Conservation (phyloP, 768 basidiomycete genomes). For the Phanerochaete sordida region DNA sequence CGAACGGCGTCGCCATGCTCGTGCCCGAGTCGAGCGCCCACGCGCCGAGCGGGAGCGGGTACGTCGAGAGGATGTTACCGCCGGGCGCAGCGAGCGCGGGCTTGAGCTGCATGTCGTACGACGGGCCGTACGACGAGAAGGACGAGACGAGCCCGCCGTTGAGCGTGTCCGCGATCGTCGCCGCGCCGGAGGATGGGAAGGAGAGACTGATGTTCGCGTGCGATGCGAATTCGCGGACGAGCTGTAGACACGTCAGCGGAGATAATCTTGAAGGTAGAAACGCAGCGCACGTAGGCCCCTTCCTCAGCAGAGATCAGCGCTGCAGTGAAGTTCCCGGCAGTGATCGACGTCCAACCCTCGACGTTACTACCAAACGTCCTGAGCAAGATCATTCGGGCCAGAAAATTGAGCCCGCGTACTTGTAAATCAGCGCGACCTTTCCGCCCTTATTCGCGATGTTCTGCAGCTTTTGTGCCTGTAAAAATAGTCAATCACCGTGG, state of each 20-base stretch:
- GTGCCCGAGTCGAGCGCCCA: conserved; percentile 18
- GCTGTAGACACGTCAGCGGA: conserved; percentile 17
- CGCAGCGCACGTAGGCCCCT: conserved; percentile 44
- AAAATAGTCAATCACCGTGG: background rate
- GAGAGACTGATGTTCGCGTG: conserved; percentile 38
- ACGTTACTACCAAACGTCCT: conserved; percentile 38
- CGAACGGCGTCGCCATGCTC: conserved; percentile 33
- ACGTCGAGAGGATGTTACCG: conserved; percentile 46
- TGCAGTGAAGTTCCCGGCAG: conserved; percentile 41
- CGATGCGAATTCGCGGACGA: conserved; percentile 46
- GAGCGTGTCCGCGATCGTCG: conserved; percentile 40
- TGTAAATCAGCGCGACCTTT: conserved; percentile 45
- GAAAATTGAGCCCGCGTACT: conserved; percentile 32
- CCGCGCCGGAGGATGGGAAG: conserved; percentile 43
- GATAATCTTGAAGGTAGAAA: background rate
- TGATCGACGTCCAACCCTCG: conserved; percentile 38
- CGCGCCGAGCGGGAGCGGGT: conserved; percentile 17
- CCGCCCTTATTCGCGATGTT: conserved; percentile 55
- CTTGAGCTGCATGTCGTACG: conserved; percentile 57
- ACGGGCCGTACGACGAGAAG: conserved; percentile 57
- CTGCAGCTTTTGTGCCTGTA: conserved; percentile 42
- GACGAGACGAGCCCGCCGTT: conserved; percentile 49
- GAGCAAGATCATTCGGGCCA: background rate
- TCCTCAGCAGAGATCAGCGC: conserved; percentile 50
- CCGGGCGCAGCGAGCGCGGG: conserved; percentile 53